Evolutionary conservation across 306 rosid genomes (phyloP).

Genomic region (Pyrus pyrifolia): DNA sequence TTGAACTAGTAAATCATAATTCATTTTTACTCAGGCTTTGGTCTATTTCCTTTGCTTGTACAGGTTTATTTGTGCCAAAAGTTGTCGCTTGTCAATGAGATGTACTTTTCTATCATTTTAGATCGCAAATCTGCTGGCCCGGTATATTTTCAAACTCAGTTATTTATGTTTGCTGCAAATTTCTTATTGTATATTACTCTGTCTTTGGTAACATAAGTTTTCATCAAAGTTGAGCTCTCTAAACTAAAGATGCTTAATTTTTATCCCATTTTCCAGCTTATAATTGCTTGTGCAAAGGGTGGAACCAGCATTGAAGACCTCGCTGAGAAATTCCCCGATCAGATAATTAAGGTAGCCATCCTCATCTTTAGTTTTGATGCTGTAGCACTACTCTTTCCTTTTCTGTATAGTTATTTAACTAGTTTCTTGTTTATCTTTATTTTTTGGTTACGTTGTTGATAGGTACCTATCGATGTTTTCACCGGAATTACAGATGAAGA

Average conservation of each 20-base stretch:
- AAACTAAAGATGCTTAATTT: conserved; percentile 1
- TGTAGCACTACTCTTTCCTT: conserved; percentile 2
- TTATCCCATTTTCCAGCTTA: conserved; percentile 45
- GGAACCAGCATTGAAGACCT: conserved; percentile 99
- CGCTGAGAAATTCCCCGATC: conserved; percentile 94
- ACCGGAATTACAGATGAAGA: conserved; percentile 88
- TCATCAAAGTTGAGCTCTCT: neutral
- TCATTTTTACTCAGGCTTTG: neutral
- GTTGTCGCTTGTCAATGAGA: conserved; percentile 86
- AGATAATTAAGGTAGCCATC: conserved; percentile 69
- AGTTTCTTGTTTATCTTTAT: conserved; percentile 15
- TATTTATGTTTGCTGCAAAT: conserved; percentile 6
- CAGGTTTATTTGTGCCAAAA: conserved; percentile 90
- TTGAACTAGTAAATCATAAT: neutral
- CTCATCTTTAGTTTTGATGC: conserved; percentile 13
- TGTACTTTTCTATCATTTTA: conserved; percentile 96
- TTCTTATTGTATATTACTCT: conserved; percentile 2
- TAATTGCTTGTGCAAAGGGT: conserved; percentile 93
- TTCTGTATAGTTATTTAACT: conserved; percentile 14
- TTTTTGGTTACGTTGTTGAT: neutral
- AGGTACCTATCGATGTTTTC: conserved; percentile 95
- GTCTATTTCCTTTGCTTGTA: conserved; percentile 19
- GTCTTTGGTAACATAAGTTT: neutral
- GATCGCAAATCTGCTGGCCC: conserved; percentile 93
- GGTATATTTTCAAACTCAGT: conserved; percentile 47